These are phyloP conservation scores for Citrus glauca DNA, from an alignment of 345 rosid species.

Conservation along the genomic window DNA sequence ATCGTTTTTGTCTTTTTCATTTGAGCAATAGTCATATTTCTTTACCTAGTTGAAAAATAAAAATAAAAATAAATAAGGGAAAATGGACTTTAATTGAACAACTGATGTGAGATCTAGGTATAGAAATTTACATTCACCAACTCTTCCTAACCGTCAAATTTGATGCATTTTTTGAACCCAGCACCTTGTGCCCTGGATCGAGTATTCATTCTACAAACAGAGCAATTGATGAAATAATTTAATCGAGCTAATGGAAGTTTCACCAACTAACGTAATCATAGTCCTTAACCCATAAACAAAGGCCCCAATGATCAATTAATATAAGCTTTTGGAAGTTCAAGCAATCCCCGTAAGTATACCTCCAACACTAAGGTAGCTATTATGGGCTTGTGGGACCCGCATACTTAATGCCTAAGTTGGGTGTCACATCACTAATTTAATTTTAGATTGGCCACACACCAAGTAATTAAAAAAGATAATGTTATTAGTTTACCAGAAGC, in stretches of 20 bases:
- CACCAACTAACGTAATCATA: background rate
- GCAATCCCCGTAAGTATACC: background rate
- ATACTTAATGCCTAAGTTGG: background rate
- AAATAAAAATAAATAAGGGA: too few relatives aligned
- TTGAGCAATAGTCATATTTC: too few relatives aligned
- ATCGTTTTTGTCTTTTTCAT: too few relatives aligned
- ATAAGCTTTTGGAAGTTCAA: background rate
- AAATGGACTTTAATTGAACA: too few relatives aligned
- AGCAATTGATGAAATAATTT: too few relatives aligned
- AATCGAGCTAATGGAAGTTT: background rate
- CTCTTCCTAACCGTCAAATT: too few relatives aligned
- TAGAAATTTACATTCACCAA: too few relatives aligned
- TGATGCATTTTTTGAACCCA: background rate
- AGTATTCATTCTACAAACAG: background rate
- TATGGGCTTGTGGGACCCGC: background rate
- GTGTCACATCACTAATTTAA: too few relatives aligned
- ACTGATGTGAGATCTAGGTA: too few relatives aligned
- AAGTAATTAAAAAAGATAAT: background rate
- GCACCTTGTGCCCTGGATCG: background rate
- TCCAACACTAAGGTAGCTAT: background rate
- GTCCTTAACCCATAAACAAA: background rate
- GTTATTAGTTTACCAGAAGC: background rate
- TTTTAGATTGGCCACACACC: background rate
- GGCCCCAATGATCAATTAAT: background rate
- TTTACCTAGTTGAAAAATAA: too few relatives aligned